A percentile compares a stretch with the other conserved stretches of the same genome.
These are phyloP conservation scores for Pyrenophora seminiperda DNA, from an alignment of 2,329 filamentous ascomycete species.

Conservation along the genomic window DNA sequence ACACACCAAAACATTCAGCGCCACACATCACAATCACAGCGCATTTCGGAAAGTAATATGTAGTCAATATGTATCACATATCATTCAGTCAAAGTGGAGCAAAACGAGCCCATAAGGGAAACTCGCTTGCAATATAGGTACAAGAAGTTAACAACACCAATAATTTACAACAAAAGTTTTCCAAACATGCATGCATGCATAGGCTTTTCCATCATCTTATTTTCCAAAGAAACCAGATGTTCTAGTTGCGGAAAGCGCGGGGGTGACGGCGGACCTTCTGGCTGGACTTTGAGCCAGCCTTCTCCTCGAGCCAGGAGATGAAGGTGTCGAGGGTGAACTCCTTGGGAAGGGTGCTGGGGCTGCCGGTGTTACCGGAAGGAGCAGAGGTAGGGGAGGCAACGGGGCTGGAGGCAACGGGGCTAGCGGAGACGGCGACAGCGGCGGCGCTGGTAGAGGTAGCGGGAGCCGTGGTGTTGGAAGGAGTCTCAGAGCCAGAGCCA, in stretches of 20 bases:
- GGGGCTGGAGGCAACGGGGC: constrained; percentile 6
- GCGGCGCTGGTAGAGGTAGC: constrained; percentile 18
- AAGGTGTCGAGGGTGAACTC: constrained; percentile 31
- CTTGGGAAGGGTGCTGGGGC: constrained; percentile 6
- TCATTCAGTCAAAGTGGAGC: constrained; percentile 9
- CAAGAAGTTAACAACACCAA: constrained; percentile 24
- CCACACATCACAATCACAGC: neutral
- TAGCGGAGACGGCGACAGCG: constrained; percentile 7
- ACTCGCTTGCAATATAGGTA: constrained; percentile 11
- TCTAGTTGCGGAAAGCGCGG: constrained; percentile 25
- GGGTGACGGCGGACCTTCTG: constrained; percentile 27
- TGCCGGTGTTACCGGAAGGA: neutral
- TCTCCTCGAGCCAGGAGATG: constrained; percentile 31
- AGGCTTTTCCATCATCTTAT: neutral
- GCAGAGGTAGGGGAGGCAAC: constrained; percentile 1
- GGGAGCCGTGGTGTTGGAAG: constrained; percentile 10
- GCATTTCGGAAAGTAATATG: neutral
- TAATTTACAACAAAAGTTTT: neutral
- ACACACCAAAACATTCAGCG: neutral
- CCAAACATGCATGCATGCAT: neutral
- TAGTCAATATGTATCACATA: constrained; percentile 2
- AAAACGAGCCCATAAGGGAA: constrained; percentile 3
- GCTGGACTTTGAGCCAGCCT: constrained; percentile 18
- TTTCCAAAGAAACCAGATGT: neutral
- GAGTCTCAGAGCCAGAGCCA: constrained; percentile 12